Evolutionary conservation across 805 yeast genomes (phyloP).

Genomic region (Yarrowia keelungensis): DNA sequence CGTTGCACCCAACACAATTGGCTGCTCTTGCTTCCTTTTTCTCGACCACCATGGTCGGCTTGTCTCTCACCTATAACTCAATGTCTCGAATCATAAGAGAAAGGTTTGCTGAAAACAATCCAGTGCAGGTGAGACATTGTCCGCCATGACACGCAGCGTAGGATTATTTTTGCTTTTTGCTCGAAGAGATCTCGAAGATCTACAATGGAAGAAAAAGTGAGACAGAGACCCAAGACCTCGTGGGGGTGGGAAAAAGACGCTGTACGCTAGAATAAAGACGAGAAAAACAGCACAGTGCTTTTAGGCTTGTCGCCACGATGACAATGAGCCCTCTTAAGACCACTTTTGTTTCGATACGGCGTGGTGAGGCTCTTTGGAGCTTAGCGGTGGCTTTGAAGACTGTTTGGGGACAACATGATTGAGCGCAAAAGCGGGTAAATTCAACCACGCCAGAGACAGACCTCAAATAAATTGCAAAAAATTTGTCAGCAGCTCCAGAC

Average conservation of each 20-base stretch:
- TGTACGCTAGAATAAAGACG: no score
- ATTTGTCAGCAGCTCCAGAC: neutral
- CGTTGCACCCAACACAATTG: neutral
- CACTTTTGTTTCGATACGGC: no score
- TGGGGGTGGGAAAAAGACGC: no score
- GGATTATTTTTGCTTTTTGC: neutral
- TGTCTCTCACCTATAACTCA: conserved; percentile 15
- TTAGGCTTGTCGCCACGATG: no score
- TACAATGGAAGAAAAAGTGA: conserved; percentile 23
- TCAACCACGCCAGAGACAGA: neutral
- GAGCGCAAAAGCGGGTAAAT: neutral
- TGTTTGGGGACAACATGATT: neutral
- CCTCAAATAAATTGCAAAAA: no score
- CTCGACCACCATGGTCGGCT: neutral
- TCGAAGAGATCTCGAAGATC: conserved; percentile 15
- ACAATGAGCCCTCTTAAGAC: no score
- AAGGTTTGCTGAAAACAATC: conserved; percentile 27
- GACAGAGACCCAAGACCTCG: neutral
- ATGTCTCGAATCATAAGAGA: conserved; percentile 26
- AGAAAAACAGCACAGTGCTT: no score
- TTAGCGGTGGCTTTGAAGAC: no score
- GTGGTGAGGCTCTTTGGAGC: no score
- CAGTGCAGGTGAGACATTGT: conserved; percentile 26
- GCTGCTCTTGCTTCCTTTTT: conserved; percentile 29
- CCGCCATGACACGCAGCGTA: conserved; percentile 13